Evolutionary conservation across 768 basidiomycete species (phyloP).

Genomic region (Tulasnella sp.): DNA sequence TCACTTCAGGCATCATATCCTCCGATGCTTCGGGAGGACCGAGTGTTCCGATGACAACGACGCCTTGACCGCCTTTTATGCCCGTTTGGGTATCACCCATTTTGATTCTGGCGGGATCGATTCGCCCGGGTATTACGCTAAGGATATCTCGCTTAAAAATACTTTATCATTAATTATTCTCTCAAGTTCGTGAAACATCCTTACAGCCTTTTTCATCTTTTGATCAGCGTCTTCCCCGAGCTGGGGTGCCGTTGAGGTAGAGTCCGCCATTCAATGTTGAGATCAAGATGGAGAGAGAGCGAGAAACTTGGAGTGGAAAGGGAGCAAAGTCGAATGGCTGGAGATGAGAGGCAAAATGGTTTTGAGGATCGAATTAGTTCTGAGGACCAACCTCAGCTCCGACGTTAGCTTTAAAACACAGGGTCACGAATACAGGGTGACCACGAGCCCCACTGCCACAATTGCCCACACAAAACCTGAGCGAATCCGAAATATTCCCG

Average conservation of each 20-base stretch:
- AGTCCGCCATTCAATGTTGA: too few species aligned
- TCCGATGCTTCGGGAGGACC: not conserved
- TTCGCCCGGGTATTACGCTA: not conserved
- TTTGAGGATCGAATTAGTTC: too few species aligned
- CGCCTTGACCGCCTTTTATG: not conserved
- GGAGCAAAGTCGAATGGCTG: too few species aligned
- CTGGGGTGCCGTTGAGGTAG: not conserved
- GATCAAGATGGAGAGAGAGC: too few species aligned
- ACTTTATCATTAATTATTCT: not conserved
- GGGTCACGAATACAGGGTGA: too few species aligned
- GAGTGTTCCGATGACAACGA: not conserved
- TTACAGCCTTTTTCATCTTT: not conserved
- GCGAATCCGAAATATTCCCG: too few species aligned
- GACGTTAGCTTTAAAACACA: too few species aligned
- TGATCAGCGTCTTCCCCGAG: not conserved
- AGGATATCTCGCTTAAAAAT: not conserved
- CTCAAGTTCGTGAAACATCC: not conserved
- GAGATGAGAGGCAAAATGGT: too few species aligned
- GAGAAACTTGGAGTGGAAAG: too few species aligned
- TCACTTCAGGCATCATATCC: not conserved
- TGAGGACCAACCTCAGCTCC: too few species aligned
- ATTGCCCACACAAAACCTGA: too few species aligned
- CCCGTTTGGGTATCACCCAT: not conserved
- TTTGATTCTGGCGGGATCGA: not conserved
- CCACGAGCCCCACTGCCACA: too few species aligned